Evolutionary conservation across 1,284 basidiomycete genomes (phyloP).

Genomic region (Trametes sp.): DNA sequence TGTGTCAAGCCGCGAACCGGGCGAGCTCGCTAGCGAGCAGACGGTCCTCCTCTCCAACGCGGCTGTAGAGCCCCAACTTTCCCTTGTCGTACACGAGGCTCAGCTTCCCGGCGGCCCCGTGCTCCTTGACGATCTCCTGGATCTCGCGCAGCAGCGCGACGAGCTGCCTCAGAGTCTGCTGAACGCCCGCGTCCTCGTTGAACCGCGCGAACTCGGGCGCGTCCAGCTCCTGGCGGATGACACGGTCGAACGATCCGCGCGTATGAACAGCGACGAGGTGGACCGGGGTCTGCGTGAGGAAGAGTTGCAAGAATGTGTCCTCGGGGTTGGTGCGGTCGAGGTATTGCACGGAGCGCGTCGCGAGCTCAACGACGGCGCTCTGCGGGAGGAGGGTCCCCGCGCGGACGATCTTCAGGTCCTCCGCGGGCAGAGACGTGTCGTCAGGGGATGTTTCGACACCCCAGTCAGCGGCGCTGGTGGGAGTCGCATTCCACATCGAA

Average conservation of each 20-base stretch:
- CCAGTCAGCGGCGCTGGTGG: conserved; percentile 41
- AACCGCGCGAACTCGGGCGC: conserved; percentile 32
- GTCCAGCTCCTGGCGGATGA: conserved; percentile 50
- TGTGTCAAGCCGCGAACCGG: conserved; percentile 7
- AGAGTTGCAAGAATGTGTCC: conserved; percentile 56
- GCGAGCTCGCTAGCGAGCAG: conserved; percentile 11
- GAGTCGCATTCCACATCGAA: conserved; percentile 10
- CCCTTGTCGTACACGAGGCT: conserved; percentile 29
- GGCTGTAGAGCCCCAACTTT: conserved; percentile 17
- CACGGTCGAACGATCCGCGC: conserved; percentile 50
- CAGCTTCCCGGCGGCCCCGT: conserved; percentile 52
- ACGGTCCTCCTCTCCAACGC: conserved; percentile 11
- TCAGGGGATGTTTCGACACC: conserved; percentile 44
- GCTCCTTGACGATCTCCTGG: conserved; percentile 49
- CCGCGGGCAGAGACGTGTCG: conserved; percentile 31
- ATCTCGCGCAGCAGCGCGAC: conserved; percentile 55
- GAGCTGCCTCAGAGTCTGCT: conserved; percentile 44
- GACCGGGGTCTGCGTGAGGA: conserved; percentile 62
- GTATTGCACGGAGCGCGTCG: conserved; percentile 49
- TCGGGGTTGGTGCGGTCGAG: conserved; percentile 34
- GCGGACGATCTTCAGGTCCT: conserved; percentile 47
- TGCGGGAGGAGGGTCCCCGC: conserved; percentile 53
- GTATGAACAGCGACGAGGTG: conserved; percentile 58
- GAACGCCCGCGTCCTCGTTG: conserved; percentile 43
- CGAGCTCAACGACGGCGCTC: conserved; percentile 54